These are phyloP conservation scores for Cutaneotrichosporon sp. DNA, from an alignment of 1,284 basidiomycete genomes.

Conservation along the genomic window DNA sequence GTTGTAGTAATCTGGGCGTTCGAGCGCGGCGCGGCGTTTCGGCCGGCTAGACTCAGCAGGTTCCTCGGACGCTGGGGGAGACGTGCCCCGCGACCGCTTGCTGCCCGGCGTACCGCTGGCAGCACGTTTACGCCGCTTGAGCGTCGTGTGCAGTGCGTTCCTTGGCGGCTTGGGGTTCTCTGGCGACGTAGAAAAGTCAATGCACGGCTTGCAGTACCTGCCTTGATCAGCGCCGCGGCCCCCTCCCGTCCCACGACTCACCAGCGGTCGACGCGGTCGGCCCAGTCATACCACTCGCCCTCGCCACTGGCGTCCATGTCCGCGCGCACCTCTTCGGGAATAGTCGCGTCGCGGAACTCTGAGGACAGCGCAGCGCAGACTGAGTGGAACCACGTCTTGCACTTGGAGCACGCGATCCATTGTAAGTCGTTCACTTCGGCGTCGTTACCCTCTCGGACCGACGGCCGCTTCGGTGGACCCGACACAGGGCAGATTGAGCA, in stretches of 20 bases:
- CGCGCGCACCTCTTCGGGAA: slow-evolving; percentile 26
- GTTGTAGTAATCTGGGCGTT: slow-evolving; percentile 43
- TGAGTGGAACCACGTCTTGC: slow-evolving; percentile 42
- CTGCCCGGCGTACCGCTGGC: slow-evolving; percentile 1
- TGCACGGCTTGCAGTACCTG: slow-evolving; percentile 37
- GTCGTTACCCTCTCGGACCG: slow-evolving; percentile 6
- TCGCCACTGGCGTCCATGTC: slow-evolving; percentile 20
- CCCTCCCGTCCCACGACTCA: slow-evolving; percentile 16
- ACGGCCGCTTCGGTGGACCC: slow-evolving; percentile 15
- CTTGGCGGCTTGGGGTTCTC: slow-evolving; percentile 29
- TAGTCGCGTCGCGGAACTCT: slow-evolving; percentile 12
- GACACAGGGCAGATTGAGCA: slow-evolving; percentile 21
- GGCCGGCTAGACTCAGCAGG: slow-evolving; percentile 22
- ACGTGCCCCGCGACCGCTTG: too few species aligned
- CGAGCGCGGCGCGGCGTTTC: slow-evolving; percentile 40
- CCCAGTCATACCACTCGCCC: slow-evolving; percentile 40
- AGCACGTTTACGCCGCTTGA: slow-evolving; percentile 17
- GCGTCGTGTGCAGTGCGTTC: slow-evolving; percentile 28
- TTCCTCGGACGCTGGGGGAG: slow-evolving; percentile 7
- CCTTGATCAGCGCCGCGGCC: background rate
- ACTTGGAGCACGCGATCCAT: slow-evolving; percentile 46
- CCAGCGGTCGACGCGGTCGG: slow-evolving; percentile 38
- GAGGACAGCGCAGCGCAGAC: slow-evolving; percentile 30
- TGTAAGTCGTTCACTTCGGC: slow-evolving; percentile 18
- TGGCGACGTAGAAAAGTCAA: slow-evolving; percentile 22